A percentile compares a stretch with the other conserved stretches of the same genome.
phyloP scores from a whole-genome alignment of 1,139 yeast species.

The Arxiozyma slooffiae region DNA sequence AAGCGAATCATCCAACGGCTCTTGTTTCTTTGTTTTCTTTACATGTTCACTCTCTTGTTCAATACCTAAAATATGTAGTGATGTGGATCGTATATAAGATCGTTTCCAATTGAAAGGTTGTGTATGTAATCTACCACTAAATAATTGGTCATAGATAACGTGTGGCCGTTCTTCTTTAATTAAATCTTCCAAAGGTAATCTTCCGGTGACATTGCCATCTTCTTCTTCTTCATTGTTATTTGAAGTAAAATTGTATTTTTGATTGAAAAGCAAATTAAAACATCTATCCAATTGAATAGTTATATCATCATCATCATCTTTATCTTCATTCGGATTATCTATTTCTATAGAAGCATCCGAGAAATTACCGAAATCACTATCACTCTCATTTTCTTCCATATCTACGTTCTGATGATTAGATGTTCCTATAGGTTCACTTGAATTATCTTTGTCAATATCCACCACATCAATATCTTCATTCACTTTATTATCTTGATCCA shows the following conservation, averaged over 20 bases:
- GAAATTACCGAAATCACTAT: conserved; percentile 28
- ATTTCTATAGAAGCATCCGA: conserved; percentile 26
- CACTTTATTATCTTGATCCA: background rate
- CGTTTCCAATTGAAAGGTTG: conserved; percentile 25
- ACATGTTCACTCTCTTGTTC: conserved; percentile 2
- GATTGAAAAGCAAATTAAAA: background rate
- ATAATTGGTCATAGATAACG: conserved; percentile 26
- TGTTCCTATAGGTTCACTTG: background rate
- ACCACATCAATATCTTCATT: background rate
- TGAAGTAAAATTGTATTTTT: background rate
- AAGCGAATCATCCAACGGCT: conserved; percentile 16
- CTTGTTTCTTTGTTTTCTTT: background rate
- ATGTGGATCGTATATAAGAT: conserved; percentile 18
- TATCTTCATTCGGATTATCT: background rate
- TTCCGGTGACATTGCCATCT: too few species aligned
- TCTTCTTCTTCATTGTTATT: background rate
- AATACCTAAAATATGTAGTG: conserved; percentile 22
- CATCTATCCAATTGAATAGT: background rate
- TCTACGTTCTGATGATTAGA: background rate
- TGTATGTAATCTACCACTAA: conserved; percentile 16
- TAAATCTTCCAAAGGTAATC: conserved; percentile 12
- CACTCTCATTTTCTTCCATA: background rate
- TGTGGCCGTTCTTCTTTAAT: conserved; percentile 22
- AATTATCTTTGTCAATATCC: background rate
- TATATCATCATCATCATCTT: background rate